Base-by-base conservation (phyloP, 2,329 filamentous ascomycete genomes). In the Aspergillus terreus region DNA sequence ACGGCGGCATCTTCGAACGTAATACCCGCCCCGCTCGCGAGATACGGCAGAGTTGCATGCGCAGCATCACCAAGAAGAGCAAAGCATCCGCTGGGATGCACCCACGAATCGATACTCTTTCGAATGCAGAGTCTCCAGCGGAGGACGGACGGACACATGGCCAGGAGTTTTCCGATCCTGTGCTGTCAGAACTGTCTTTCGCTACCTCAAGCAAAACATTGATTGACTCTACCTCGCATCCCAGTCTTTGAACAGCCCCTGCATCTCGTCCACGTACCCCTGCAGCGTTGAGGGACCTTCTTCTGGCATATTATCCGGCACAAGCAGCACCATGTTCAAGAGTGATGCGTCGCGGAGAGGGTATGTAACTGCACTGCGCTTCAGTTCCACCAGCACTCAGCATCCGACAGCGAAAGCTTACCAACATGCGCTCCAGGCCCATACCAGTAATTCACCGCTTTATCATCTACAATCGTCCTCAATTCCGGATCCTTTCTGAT, bases 1-100 rank as follows among this genome's bases (percentile, higher is more conserved):
- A 82, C 79, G 4, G 80, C 82, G 1, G 80, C 84, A 59, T 88
- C 85, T 65, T 88, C 85, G 45, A 86, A 83, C 7, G 84, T 83
- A 74, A 85, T 84, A 7, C 84, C 83, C 10, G 85, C 84, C 35
- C 85, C 85, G 68, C 87, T 83, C 42, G 80, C 83, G 4, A 86
- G 75, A 61, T 87, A 84, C 1, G 84, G 85, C 44, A 87, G 78
- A 17, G 83, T 87, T 1, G 84, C 83, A 62, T 88, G 84, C 65
- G 83, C 86, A 2, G 83, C 79, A 61, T 88, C 84, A 43, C 84
- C 85, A 9, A 85, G 66, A 12, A 87, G 74, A 3, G 77, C 79
- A 2, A 81, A 79, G 43, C 71, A 72, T 32, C 82, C 82, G 1
- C 58, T 60, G 0, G 67, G 63, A 59, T 80, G 75, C 6, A 79